Evolutionary conservation across 306 rosid species (phyloP).

Genomic region (Quercus aquifolioides): DNA sequence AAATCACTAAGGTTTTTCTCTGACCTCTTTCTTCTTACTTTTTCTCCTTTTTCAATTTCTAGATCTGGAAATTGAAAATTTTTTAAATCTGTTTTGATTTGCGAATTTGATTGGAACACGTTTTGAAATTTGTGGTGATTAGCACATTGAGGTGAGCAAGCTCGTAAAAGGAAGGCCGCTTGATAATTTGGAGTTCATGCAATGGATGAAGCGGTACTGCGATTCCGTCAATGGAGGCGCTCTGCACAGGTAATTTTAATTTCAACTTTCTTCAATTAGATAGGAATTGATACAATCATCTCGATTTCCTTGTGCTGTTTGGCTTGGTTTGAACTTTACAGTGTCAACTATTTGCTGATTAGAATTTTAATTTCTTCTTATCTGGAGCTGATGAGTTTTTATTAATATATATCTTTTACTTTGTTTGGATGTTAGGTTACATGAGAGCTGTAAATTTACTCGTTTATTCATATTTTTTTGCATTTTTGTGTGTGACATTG

Average conservation of each 20-base stretch:
- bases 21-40: neutral
- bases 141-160: constrained; percentile 91
- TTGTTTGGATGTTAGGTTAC: too few species aligned
- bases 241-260: constrained; percentile 33
- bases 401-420: too few species aligned
- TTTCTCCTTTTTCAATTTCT: neutral
- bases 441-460: too few species aligned
- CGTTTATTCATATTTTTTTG: too few species aligned
- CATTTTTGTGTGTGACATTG: too few species aligned
- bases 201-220: constrained; percentile 94
- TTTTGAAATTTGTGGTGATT: neutral
- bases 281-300: too few species aligned
- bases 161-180: constrained; percentile 92
- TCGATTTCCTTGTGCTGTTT: neutral
- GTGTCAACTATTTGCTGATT: too few species aligned
- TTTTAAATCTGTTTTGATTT: neutral
- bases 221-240: constrained; percentile 70
- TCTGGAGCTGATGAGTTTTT: too few species aligned
- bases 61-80: neutral
- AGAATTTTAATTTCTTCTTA: too few species aligned
- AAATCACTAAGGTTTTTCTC: constrained; percentile 71
- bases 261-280: neutral
- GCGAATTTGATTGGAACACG: neutral
- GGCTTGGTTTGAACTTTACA: neutral
- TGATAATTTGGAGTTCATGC: constrained; percentile 95